Conservation (phyloP, 2,329 filamentous ascomycete genomes). For the Beauveria pseudobassiana region DNA sequence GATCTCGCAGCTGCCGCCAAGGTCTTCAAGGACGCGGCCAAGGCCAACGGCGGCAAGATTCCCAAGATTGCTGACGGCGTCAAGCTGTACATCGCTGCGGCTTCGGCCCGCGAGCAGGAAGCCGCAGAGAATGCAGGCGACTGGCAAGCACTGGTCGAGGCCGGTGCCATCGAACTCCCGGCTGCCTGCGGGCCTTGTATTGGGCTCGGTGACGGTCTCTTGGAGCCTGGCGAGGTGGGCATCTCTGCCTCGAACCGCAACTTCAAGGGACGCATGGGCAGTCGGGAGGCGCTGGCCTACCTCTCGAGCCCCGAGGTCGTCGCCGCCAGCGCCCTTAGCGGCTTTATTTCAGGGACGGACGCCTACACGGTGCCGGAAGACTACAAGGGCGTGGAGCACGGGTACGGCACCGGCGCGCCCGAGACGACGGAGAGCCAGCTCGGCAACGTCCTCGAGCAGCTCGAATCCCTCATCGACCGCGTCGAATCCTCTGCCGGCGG, state of each 20-base stretch:
- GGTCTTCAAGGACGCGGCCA: conserved; percentile 75
- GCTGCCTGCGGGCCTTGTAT: conserved; percentile 81
- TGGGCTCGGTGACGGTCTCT: conserved; percentile 59
- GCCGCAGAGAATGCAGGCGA: conserved; percentile 72
- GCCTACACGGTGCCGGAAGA: conserved; percentile 64
- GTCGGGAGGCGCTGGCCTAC: conserved; percentile 85
- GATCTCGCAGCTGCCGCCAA: conserved; percentile 76
- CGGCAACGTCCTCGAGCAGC: conserved; percentile 7
- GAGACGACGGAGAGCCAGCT: conserved; percentile 2
- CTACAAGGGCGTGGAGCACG: conserved; percentile 11
- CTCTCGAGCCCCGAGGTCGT: conserved; percentile 86
- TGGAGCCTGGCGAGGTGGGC: conserved; percentile 80
- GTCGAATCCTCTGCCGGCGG: conserved; percentile 11
- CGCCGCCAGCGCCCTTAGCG: conserved; percentile 73
- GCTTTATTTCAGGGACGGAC: conserved; percentile 67
- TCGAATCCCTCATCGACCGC: conserved; percentile 15
- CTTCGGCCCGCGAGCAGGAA: conserved; percentile 69
- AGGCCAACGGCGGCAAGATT: conserved; percentile 50
- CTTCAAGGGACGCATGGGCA: conserved; percentile 49
- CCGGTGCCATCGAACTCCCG: conserved; percentile 65
- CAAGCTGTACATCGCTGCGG: conserved; percentile 83
- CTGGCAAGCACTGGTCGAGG: conserved; percentile 76
- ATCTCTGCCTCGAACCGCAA: conserved; percentile 82
- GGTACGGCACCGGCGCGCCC: conserved; percentile 13
- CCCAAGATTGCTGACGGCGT: conserved; percentile 70